Conservation (phyloP, 495 filamentous ascomycete species). For the Hyaloscypha bicolor region DNA sequence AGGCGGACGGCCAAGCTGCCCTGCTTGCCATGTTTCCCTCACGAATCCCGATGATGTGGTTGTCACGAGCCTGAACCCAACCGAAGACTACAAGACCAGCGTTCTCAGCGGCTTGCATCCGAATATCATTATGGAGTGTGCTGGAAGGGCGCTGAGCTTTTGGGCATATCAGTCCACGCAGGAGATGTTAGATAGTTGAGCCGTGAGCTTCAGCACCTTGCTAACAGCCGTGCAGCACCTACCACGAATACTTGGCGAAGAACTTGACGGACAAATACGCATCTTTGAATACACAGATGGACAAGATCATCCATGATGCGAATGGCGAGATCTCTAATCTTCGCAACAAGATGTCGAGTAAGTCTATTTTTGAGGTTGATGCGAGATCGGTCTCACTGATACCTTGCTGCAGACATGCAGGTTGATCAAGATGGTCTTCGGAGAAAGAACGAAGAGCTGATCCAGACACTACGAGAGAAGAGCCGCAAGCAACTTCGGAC, state of each 20-base stretch:
- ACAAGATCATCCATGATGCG: conserved; percentile 80
- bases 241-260: conserved; percentile 77
- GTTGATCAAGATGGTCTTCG: conserved; percentile 65
- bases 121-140: conserved; percentile 86
- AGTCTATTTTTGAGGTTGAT: neutral
- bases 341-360: conserved; percentile 51
- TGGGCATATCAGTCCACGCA: conserved; percentile 92
- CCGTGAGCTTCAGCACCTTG: conserved; percentile 10
- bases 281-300: conserved; percentile 68
- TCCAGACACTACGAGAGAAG: conserved; percentile 70
- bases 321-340: conserved; percentile 75
- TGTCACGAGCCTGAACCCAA: conserved; percentile 74
- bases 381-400: conserved; percentile 4
- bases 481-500: conserved; percentile 73
- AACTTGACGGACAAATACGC: conserved; percentile 75
- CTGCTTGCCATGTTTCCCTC: conserved; percentile 77
- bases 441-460: conserved; percentile 76
- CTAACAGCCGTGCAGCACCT: conserved; percentile 56
- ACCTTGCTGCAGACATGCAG: conserved; percentile 58
- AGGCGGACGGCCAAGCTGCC: conserved; percentile 63
- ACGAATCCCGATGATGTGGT: conserved; percentile 77
- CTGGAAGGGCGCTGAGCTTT: conserved; percentile 79
- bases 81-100: conserved; percentile 93
- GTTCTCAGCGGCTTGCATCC: conserved; percentile 85
- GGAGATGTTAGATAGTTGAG: conserved; percentile 66